Evolutionary conservation across 1,284 basidiomycete species (phyloP), one percentile per base, ranked within the genome.

Genomic region (Entoloma clypeatum): DNA sequence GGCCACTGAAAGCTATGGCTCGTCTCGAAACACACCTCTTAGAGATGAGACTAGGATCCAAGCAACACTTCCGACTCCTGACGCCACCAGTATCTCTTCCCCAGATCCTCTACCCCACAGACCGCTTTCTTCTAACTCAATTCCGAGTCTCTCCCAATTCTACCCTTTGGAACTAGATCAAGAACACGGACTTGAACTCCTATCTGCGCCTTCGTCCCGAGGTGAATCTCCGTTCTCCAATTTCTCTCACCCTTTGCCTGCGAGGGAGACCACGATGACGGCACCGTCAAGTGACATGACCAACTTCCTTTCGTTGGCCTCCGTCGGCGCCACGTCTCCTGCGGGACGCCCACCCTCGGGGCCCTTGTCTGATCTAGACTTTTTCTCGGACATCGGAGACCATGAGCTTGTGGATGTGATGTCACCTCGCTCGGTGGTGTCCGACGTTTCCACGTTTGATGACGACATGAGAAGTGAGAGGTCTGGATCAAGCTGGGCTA

Each of bases 191-290:
- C 49, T 71, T 14, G 67, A 69, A 41, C 58, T 71, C 13, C 55
- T 70, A 23, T 69, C 67, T 10, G 63, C 67, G 4, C 67, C 69
- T 14, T 67, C 68, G 8, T 71, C 69, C 10, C 61, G 66, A 17
- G 54, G 66, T 1, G 59, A 63, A 11, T 64, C 66, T 6, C 68
- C 68, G 1, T 71, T 69, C 49, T 61, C 61, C n/a, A 49, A 49
- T 3, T 36, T 61, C 27, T 58, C 58, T n/a, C 48, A 49, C 7
- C 39, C 48, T 18, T 19, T 41, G 27, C 47, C 49, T 8, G 32
- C 40, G 11, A 36, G 43, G 7, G 39, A 28, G 8, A 34, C n/a
- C n/a, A n/a, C n/a, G n/a, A n/a, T n/a, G n/a, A n/a, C 39, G 8
- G 17, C 43, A 27, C 21, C 40, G n/a, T 33, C 44, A 13, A 43